Percentiles rank a stretch among this genome's conserved stretches.
These are phyloP conservation scores for Aspergillus proliferans DNA, from an alignment of 2,329 filamentous ascomycete genomes.

Conservation along the genomic window DNA sequence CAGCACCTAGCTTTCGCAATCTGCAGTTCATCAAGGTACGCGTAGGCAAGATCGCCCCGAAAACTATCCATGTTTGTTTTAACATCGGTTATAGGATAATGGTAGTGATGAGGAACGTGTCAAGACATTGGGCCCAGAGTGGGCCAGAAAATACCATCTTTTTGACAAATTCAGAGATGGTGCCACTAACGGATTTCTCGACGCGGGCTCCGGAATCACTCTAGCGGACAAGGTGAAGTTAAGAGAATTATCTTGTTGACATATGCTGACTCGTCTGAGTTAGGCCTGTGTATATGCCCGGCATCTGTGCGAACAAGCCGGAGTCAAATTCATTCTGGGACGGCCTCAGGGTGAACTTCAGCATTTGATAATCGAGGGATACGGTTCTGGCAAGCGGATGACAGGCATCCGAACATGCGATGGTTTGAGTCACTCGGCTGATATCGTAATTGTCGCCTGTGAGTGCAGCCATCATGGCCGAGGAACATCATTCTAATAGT, in stretches of 20 bases:
- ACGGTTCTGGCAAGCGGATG: constrained; percentile 10
- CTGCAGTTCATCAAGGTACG: constrained; percentile 17
- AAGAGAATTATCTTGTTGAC: neutral
- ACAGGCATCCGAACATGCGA: constrained; percentile 24
- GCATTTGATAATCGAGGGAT: constrained; percentile 1
- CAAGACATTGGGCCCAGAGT: constrained; percentile 10
- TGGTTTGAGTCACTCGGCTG: constrained; percentile 14
- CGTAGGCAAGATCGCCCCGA: neutral
- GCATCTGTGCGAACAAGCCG: constrained; percentile 14
- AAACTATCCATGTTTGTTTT: neutral
- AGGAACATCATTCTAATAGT: neutral
- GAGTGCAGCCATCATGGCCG: neutral
- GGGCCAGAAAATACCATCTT: constrained; percentile 17
- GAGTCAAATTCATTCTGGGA: constrained; percentile 22
- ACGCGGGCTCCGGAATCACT: constrained; percentile 19
- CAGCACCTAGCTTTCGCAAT: constrained; percentile 8
- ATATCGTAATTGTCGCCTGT: constrained; percentile 21
- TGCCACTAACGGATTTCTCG: constrained; percentile 19
- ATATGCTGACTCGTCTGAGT: neutral
- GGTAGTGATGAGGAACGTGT: constrained; percentile 11
- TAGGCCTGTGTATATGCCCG: constrained; percentile 18
- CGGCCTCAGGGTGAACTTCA: constrained; percentile 14
- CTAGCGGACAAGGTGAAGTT: constrained; percentile 20
- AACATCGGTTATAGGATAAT: constrained; percentile 7
- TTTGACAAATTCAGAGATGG: constrained; percentile 17